These are phyloP conservation scores for Colletotrichum sp. DNA, from an alignment of 2,329 filamentous ascomycete genomes.

Conservation along the genomic window DNA sequence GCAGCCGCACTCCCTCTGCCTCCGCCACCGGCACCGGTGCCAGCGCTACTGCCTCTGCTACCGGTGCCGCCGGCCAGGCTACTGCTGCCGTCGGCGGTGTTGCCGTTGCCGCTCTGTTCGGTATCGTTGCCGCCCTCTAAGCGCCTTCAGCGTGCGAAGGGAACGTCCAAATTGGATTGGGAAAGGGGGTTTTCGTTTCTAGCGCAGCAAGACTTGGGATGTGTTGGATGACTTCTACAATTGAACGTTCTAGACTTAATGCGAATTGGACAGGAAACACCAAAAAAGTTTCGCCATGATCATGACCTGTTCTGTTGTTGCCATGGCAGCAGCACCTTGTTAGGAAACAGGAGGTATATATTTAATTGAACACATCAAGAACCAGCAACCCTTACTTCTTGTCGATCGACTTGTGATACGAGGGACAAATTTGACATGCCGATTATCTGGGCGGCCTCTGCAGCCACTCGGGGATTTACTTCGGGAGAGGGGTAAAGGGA, in stretches of 20 bases:
- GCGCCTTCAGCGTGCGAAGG: too few species aligned
- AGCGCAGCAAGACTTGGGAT: neutral
- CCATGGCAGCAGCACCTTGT: neutral
- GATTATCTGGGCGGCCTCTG: neutral
- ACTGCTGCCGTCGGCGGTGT: neutral
- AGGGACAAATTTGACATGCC: neutral
- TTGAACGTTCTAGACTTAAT: neutral
- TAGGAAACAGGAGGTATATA: neutral
- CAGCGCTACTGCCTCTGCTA: neutral
- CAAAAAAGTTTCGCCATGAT: neutral
- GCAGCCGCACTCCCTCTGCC: neutral
- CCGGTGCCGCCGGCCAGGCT: conserved; percentile 1
- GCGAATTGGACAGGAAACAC: neutral
- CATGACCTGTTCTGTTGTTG: neutral
- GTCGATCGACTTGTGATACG: neutral
- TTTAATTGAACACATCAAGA: conserved; percentile 1
- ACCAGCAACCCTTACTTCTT: neutral
- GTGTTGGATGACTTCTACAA: neutral
- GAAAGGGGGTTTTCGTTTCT: neutral
- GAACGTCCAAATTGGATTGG: neutral
- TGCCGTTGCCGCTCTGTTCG: conserved; percentile 11
- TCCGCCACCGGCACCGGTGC: neutral
- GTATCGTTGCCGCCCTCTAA: conserved; percentile 15
- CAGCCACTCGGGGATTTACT: neutral
- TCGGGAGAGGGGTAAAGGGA: neutral